Evolutionary conservation across 192 early-diverging fungal genomes (phyloP).

Genomic region (Entomortierella parvispora): DNA sequence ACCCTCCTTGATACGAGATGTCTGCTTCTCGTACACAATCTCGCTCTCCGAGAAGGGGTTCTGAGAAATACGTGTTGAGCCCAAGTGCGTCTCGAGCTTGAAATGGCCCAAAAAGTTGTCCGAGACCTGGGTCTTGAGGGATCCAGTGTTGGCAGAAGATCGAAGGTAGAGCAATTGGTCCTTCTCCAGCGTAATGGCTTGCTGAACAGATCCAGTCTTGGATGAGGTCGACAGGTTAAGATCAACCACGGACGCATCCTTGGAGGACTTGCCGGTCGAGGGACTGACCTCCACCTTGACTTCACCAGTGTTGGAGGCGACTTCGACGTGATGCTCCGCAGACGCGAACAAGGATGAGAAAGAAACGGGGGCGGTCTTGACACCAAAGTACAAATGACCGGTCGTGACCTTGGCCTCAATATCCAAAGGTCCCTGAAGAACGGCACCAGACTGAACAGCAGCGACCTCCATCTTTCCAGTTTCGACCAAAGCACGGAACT

Average conservation of each 20-base stretch:
- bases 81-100: neutral
- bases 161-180: conserved; percentile 9
- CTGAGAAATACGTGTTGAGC: neutral
- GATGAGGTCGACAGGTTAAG: neutral
- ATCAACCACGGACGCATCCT: too few relatives aligned
- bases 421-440: conserved; percentile 4
- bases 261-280: too few relatives aligned
- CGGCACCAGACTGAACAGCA: neutral
- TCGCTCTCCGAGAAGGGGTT: conserved; percentile 7
- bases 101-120: conserved; percentile 31
- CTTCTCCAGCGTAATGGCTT: conserved; percentile 1
- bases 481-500: neutral
- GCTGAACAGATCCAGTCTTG: conserved; percentile 3
- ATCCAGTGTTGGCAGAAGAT: conserved; percentile 2
- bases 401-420: conserved; percentile 1
- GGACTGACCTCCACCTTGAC: too few relatives aligned
- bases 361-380: conserved; percentile 7
- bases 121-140: conserved; percentile 5
- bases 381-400: neutral
- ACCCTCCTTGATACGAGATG: neutral
- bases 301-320: conserved; percentile 8
- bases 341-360: too few relatives aligned
- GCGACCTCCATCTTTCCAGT: conserved; percentile 15
- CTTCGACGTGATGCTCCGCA: conserved; percentile 13
- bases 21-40: conserved; percentile 24